Evolutionary conservation across 345 rosid species (phyloP).

Genomic region (Streptanthus diversifolius): DNA sequence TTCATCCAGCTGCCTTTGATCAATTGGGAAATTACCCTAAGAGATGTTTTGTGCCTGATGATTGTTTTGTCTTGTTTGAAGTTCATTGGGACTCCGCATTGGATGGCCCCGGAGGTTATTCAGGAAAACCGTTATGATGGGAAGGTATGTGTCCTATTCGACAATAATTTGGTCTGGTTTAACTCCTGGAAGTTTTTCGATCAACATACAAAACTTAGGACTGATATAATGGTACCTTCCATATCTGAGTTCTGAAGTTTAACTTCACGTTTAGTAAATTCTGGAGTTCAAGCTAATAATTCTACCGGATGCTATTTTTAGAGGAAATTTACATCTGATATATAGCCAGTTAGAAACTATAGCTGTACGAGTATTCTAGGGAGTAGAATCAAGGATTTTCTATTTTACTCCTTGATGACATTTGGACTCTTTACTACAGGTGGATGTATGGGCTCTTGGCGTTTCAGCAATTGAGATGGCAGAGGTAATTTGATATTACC

Average conservation of each 20-base stretch:
- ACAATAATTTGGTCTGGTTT: background rate
- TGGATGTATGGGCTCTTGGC: constrained; percentile 99
- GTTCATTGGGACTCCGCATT: constrained; percentile 99
- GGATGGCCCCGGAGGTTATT: constrained; percentile 99
- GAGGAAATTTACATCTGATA: background rate
- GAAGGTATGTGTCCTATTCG: constrained; percentile 53
- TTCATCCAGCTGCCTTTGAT: constrained; percentile 9
- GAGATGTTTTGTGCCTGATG: constrained; percentile 10
- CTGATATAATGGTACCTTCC: background rate
- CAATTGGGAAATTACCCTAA: background rate
- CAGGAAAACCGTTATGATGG: constrained; percentile 99
- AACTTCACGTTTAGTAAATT: background rate
- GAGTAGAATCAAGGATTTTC: background rate
- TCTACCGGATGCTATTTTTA: background rate
- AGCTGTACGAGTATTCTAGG: constrained; percentile 4
- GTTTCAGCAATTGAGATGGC: constrained; percentile 99
- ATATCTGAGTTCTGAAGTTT: background rate
- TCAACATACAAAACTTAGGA: background rate
- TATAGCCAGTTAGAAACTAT: constrained; percentile 10
- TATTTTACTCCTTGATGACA: background rate
- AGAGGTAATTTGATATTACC: constrained; percentile 54
- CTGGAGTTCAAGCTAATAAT: too few relatives aligned
- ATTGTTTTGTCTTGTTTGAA: constrained; percentile 35
- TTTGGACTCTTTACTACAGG: constrained; percentile 47
- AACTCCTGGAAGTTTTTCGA: background rate